Conservation (phyloP, 345 rosid species). For the Diplotaxis tenuifolia region DNA sequence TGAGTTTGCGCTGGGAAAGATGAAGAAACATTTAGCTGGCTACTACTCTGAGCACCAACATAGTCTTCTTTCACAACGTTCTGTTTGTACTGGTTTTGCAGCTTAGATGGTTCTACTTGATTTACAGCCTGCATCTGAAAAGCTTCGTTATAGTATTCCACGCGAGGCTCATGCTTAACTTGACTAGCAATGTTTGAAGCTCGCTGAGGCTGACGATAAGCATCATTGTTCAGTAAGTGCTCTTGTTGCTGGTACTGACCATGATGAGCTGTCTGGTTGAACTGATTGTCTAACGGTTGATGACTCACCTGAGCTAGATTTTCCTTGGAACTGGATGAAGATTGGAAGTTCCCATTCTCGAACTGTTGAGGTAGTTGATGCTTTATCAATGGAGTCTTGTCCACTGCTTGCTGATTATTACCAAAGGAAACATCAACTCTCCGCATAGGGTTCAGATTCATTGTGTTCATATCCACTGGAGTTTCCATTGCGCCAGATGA, state of each 20-base stretch:
- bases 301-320: conserved; percentile 56
- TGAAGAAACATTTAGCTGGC: conserved; percentile 44
- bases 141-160: conserved; percentile 50
- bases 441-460: conserved; percentile 50
- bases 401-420: conserved; percentile 54
- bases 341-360: conserved; percentile 64
- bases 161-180: conserved; percentile 67
- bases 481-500: conserved; percentile 55
- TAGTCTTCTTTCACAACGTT: conserved; percentile 47
- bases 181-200: conserved; percentile 48
- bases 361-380: conserved; percentile 54
- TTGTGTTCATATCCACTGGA: conserved; percentile 50
- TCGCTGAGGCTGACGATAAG: conserved; percentile 54
- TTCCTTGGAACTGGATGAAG: conserved; percentile 52
- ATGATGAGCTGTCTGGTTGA: conserved; percentile 50
- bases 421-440: conserved; percentile 50
- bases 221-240: conserved; percentile 46
- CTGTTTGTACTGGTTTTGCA: conserved; percentile 64
- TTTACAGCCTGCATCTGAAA: conserved; percentile 55
- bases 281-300: conserved; percentile 58
- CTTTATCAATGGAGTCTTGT: conserved; percentile 47
- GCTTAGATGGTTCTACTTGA: conserved; percentile 49
- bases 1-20: conserved; percentile 51
- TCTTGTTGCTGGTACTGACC: conserved; percentile 63
- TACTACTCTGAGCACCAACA: conserved; percentile 44